phyloP scores from a whole-genome alignment of 2,329 filamentous ascomycete species.

The Sporothrix variecibatus region DNA sequence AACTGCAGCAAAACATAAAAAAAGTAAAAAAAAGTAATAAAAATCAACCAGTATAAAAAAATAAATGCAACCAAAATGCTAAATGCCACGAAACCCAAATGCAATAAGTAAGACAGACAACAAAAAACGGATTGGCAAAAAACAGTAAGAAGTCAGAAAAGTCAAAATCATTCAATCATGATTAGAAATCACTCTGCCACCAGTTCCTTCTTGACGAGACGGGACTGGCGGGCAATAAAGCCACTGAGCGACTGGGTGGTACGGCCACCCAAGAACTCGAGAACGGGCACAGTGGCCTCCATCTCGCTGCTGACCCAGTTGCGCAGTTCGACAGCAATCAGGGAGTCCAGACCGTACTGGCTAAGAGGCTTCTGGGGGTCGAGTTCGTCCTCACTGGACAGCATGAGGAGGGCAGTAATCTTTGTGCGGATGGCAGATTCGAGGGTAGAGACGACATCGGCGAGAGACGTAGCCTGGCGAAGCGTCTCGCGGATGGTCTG shows the following conservation, averaged over 20 bases:
- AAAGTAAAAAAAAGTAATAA: neutral
- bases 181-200: neutral
- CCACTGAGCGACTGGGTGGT: conserved; percentile 26
- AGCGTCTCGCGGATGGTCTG: conserved; percentile 27
- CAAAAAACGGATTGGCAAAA: neutral
- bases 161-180: neutral
- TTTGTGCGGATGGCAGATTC: conserved; percentile 26
- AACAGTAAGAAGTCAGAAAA: neutral
- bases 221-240: conserved; percentile 30
- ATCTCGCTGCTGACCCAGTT: conserved; percentile 32
- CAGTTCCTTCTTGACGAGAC: conserved; percentile 28
- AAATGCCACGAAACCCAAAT: too few species aligned
- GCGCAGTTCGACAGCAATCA: conserved; percentile 31
- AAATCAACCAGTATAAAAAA: neutral
- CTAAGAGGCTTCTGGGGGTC: conserved; percentile 26
- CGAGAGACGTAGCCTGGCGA: conserved; percentile 14
- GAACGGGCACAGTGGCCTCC: conserved; percentile 31
- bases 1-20: neutral
- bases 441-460: conserved; percentile 21
- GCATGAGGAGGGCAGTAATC: conserved; percentile 28
- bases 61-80: neutral
- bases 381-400: conserved; percentile 27
- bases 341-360: conserved; percentile 31
- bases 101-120: neutral
- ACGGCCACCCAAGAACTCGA: conserved; percentile 29